Evolutionary conservation across 1,284 basidiomycete genomes (phyloP).

Genomic region (Cryptococcus sp.): DNA sequence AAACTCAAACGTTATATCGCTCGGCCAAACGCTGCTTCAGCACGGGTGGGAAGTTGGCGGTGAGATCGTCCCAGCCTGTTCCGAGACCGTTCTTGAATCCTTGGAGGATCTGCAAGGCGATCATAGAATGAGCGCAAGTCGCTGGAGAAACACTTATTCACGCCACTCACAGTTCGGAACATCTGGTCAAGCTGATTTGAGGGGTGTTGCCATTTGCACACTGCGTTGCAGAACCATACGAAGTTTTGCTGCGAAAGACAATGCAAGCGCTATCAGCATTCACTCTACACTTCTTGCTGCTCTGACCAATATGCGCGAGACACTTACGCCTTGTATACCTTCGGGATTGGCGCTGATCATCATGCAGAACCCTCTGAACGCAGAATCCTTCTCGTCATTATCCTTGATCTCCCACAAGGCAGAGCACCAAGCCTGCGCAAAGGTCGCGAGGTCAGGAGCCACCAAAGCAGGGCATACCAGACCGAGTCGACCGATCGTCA

Average conservation of each 20-base stretch:
- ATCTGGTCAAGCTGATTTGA: conserved; percentile 84
- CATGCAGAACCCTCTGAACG: conserved; percentile 95
- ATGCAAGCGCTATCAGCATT: too few species aligned
- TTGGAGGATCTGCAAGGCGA: conserved; percentile 39
- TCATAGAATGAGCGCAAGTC: conserved; percentile 1
- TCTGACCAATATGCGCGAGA: too few species aligned
- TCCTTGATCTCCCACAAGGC: conserved; percentile 98
- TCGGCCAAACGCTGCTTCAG: conserved; percentile 49
- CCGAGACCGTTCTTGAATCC: conserved; percentile 52
- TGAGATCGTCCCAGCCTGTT: conserved; percentile 43
- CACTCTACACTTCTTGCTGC: too few species aligned
- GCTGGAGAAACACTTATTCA: neutral
- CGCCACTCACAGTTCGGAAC: conserved; percentile 65
- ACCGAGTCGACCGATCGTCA: conserved; percentile 96
- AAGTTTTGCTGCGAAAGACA: conserved; percentile 63
- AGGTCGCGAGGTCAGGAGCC: conserved; percentile 85
- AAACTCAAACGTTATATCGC: conserved; percentile 46
- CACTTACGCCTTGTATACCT: conserved; percentile 80
- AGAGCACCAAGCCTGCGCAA: conserved; percentile 95
- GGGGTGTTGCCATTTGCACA: conserved; percentile 87
- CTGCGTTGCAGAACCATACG: conserved; percentile 95
- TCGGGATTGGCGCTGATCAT: conserved; percentile 91
- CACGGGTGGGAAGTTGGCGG: conserved; percentile 45
- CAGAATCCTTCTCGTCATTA: conserved; percentile 99
- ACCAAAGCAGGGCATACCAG: conserved; percentile 86